These are phyloP conservation scores for Chondrus crispus DNA, from an alignment of 23 red algal genomes.

Conservation along the genomic window DNA sequence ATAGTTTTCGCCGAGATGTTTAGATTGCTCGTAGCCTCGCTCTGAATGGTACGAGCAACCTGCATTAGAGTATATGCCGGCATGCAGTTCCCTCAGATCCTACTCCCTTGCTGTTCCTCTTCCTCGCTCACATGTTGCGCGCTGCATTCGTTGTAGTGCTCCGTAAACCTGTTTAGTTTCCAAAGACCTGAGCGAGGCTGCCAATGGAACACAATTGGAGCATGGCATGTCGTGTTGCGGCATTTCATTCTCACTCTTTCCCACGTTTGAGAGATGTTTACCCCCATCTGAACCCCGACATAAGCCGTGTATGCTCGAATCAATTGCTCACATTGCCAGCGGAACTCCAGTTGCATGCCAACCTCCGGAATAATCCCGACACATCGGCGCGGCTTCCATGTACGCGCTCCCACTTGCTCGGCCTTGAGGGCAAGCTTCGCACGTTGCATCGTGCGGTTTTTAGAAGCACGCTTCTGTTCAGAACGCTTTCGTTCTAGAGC, in stretches of 20 bases:
- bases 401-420: background rate
- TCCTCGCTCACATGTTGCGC: background rate
- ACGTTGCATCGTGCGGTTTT: background rate
- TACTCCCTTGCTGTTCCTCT: background rate
- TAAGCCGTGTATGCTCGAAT: background rate
- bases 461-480: slow-evolving; percentile 20
- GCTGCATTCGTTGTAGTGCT: background rate
- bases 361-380: background rate
- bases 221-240: background rate
- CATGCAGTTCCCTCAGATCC: background rate
- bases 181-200: background rate
- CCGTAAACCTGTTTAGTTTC: background rate
- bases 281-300: background rate
- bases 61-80: background rate
- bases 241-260: background rate
- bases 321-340: background rate
- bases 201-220: background rate
- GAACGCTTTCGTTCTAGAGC: too few relatives aligned
- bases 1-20: background rate
- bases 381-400: background rate
- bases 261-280: background rate
- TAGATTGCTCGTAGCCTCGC: background rate
- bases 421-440: slow-evolving; percentile 9
- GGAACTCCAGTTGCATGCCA: background rate
- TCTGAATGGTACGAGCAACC: background rate